Evolutionary conservation across 768 basidiomycete genomes (phyloP).

Genomic region (Plicaturopsis crispa): DNA sequence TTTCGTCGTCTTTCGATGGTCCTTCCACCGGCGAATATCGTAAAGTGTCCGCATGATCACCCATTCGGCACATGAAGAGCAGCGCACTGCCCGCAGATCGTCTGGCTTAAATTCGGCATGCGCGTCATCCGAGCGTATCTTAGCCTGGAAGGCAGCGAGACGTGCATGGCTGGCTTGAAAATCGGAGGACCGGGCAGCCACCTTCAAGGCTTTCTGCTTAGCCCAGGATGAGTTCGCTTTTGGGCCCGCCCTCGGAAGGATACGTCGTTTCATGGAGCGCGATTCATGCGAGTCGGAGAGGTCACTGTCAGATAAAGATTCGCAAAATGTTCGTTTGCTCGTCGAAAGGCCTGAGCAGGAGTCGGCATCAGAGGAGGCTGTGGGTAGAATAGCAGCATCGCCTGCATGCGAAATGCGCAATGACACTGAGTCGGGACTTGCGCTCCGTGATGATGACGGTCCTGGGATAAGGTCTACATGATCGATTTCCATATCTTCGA

Average conservation of each 20-base stretch:
- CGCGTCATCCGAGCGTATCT: background rate
- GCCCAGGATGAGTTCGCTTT: constrained; percentile 2
- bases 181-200: background rate
- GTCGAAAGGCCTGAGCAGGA: too few species aligned
- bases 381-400: too few species aligned
- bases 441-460: too few species aligned
- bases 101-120: constrained; percentile 10
- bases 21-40: constrained; percentile 8
- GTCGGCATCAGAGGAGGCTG: too few species aligned
- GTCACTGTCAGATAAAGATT: too few species aligned
- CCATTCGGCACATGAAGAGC: constrained; percentile 12
- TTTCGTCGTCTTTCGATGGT: constrained; percentile 8
- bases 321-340: too few species aligned
- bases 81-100: constrained; percentile 8
- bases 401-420: too few species aligned
- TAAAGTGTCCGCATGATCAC: constrained; percentile 11
- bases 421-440: too few species aligned
- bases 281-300: too few species aligned
- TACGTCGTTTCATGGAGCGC: background rate
- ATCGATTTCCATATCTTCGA: too few species aligned
- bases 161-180: background rate
- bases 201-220: constrained; percentile 1
- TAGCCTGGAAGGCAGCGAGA: background rate
- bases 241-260: too few species aligned
- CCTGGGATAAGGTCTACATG: too few species aligned